Percentiles rank a stretch among this genome's conserved stretches.
Conservation (phyloP, 1,284 basidiomycete species). For the Trichosporon coremiiforme region DNA sequence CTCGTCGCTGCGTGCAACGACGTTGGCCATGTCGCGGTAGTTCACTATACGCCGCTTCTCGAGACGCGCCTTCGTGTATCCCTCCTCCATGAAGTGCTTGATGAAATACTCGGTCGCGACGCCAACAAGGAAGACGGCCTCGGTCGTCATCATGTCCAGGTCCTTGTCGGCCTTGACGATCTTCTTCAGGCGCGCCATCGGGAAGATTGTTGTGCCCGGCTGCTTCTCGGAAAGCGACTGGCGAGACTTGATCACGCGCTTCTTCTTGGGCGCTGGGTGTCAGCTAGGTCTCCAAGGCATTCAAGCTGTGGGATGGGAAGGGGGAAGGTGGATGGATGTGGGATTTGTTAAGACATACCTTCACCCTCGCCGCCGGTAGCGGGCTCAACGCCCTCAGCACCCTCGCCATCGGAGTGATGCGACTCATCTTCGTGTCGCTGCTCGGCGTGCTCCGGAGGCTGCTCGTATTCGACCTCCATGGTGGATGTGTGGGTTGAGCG, state of each 20-base stretch:
- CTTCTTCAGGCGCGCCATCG: constrained; percentile 55
- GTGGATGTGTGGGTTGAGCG: constrained; percentile 1
- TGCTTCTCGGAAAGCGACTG: constrained; percentile 52
- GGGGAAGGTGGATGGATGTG: neutral
- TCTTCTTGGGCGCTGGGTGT: constrained; percentile 35
- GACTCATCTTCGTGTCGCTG: constrained; percentile 15
- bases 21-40: constrained; percentile 55
- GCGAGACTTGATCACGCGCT: constrained; percentile 48
- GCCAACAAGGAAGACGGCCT: constrained; percentile 57
- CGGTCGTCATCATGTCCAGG: constrained; percentile 55
- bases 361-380: constrained; percentile 1
- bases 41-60: constrained; percentile 56
- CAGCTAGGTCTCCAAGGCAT: neutral
- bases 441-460: constrained; percentile 19
- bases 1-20: constrained; percentile 48
- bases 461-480: constrained; percentile 34
- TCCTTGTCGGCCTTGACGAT: constrained; percentile 59
- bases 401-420: constrained; percentile 16
- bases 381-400: constrained; percentile 13
- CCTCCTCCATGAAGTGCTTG: constrained; percentile 56
- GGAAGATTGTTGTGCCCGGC: constrained; percentile 54
- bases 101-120: constrained; percentile 58
- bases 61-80: constrained; percentile 54
- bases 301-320: neutral
- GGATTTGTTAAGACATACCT: neutral